These are phyloP conservation scores for Kwoniella dendrophila DNA, from an alignment of 768 basidiomycete species.

Conservation along the genomic window DNA sequence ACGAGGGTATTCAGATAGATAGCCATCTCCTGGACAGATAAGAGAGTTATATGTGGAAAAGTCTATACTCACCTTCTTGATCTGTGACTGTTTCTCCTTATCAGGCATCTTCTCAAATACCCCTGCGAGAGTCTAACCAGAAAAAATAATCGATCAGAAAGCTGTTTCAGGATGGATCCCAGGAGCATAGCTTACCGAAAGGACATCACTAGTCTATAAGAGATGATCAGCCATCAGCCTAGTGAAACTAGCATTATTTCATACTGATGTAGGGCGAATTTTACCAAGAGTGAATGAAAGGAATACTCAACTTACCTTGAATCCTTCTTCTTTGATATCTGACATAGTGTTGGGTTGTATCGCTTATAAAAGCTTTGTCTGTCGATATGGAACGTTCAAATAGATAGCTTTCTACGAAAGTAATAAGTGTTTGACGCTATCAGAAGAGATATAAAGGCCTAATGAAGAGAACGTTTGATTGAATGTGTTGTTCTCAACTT, in stretches of 20 bases:
- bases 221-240: not conserved
- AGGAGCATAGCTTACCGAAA: conserved; percentile 21
- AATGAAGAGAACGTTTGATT: too few relatives aligned
- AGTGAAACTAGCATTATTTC: not conserved
- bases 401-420: not conserved
- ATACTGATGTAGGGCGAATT: not conserved
- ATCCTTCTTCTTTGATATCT: conserved; percentile 51
- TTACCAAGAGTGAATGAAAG: not conserved
- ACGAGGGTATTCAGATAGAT: not conserved
- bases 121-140: conserved; percentile 41
- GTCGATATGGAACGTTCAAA: not conserved
- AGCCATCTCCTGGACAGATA: not conserved
- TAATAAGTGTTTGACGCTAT: not conserved
- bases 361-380: not conserved
- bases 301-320: conserved; percentile 36
- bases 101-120: conserved; percentile 52
- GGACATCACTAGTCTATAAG: conserved; percentile 47
- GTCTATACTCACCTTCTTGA: conserved; percentile 55
- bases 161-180: not conserved
- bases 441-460: too few relatives aligned
- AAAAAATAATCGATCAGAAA: conserved; percentile 4
- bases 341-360: conserved; percentile 43
- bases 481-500: too few relatives aligned
- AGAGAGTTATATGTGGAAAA: not conserved
- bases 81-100: conserved; percentile 52